Evolutionary conservation across 2,329 filamentous ascomycete genomes (phyloP), one percentile per base, ranked within the genome.

Genomic region (Chaetomiaceae sp.): DNA sequence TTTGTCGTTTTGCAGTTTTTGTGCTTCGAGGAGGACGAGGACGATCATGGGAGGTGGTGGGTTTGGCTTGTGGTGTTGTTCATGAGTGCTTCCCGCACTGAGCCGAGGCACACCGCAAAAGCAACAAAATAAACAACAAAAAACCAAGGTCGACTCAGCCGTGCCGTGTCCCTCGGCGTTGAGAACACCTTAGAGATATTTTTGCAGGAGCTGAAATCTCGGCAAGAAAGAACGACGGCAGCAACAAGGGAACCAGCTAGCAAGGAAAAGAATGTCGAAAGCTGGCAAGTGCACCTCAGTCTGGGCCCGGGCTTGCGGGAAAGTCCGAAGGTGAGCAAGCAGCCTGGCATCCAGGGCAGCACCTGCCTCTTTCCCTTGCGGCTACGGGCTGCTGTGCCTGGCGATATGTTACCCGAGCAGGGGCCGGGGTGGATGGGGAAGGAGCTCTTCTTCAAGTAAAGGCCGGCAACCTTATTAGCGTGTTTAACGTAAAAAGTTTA

Each of bases 321-420:
- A 36, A 14, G 34, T 20, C 17, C 34, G 17, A 36, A 36, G 8
- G 19, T 19, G 19, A 22, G 19, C 9, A 27, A 27, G 24, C 6
- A 27, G 24, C 24, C 24, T 27, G 24, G 24, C 27, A 9, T 24
- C 27, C 27, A 30, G 27, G 10, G 10, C 27, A 42, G 38, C 39
- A 34, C 38, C 38, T 38, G 32, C n/a, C 17, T 42, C 38, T 34
- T 38, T 22, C 17, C 38, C 20, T n/a, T n/a, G n/a, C n/a, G n/a
- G n/a, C n/a, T n/a, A n/a, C n/a, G n/a, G 33, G 38, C 39, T 38
- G 39, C 39, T 32, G 29, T 42, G 35, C 38, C 34, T 40, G 12
- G 15, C 20, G 35, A 42, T 38, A 39, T 20, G 19, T 5, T 14
- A 7, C 11, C n/a, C 19, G 5, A 12, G 34, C 45, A 34, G 45